These are phyloP conservation scores for Boletus calvinii DNA, from an alignment of 1,284 basidiomycete genomes.

Conservation along the genomic window DNA sequence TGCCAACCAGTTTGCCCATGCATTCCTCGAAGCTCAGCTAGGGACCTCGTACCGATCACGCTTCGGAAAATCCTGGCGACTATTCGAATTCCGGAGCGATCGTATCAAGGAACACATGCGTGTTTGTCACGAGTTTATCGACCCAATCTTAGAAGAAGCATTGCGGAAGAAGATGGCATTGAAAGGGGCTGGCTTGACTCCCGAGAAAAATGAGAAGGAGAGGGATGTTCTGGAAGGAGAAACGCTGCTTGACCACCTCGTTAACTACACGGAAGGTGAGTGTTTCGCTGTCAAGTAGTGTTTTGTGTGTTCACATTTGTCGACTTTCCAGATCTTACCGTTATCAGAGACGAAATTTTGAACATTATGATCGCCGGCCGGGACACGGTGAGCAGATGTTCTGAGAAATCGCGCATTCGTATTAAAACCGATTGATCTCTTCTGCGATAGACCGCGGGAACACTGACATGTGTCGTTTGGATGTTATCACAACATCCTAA, in stretches of 20 bases:
- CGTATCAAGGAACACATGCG: conserved; percentile 32
- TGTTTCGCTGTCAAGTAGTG: not conserved
- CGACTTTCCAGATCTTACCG: conserved; percentile 25
- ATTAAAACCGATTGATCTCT: not conserved
- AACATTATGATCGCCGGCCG: conserved; percentile 53
- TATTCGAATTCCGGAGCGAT: conserved; percentile 36
- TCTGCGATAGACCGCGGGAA: conserved; percentile 46
- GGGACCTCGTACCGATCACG: conserved; percentile 20
- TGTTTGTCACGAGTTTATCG: conserved; percentile 36
- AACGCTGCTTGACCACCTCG: conserved; percentile 32
- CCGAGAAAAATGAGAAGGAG: conserved; percentile 18
- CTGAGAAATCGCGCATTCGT: not conserved
- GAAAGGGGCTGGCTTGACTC: conserved; percentile 15
- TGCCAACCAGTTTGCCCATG: conserved; percentile 35
- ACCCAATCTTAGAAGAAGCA: conserved; percentile 37
- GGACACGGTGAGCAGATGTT: conserved; percentile 41
- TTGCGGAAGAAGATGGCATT: conserved; percentile 26
- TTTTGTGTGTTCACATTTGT: not conserved
- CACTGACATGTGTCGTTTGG: conserved; percentile 54
- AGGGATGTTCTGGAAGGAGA: conserved; percentile 26
- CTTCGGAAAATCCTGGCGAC: conserved; percentile 31
- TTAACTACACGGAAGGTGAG: conserved; percentile 32
- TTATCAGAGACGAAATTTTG: conserved; percentile 49
- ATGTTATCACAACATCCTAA: conserved; percentile 53
- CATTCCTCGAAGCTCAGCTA: conserved; percentile 35